A percentile compares a stretch with the other conserved stretches of the same genome.
Conservation (phyloP, 1,284 basidiomycete genomes). For the Heterobasidion irregulare region DNA sequence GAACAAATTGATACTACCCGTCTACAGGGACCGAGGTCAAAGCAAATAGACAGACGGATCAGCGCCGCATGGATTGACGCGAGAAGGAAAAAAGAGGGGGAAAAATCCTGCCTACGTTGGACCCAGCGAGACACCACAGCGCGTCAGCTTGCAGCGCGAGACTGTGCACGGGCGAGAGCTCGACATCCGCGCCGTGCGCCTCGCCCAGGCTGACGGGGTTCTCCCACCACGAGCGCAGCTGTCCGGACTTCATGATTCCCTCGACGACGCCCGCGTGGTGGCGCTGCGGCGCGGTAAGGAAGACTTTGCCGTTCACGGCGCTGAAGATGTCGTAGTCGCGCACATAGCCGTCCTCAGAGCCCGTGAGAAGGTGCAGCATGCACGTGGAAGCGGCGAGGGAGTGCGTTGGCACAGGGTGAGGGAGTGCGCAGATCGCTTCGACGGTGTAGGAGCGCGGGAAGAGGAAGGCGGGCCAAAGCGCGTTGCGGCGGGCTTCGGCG, state of each 20-base stretch:
- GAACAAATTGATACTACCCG: slow-evolving; percentile 84
- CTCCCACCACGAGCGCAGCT: slow-evolving; percentile 88
- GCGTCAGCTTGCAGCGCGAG: slow-evolving; percentile 86
- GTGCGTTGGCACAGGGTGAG: slow-evolving; percentile 84
- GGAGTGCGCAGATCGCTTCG: slow-evolving; percentile 90
- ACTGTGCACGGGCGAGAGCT: slow-evolving; percentile 76
- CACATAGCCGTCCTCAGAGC: slow-evolving; percentile 90
- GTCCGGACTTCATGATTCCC: slow-evolving; percentile 85
- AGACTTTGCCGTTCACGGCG: slow-evolving; percentile 81
- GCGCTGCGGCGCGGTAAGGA: slow-evolving; percentile 85
- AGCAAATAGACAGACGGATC: neutral
- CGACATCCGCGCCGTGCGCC: slow-evolving; percentile 21
- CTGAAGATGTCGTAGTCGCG: slow-evolving; percentile 90
- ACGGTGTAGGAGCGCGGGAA: slow-evolving; percentile 64
- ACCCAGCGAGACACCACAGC: slow-evolving; percentile 83
- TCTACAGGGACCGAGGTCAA: slow-evolving; percentile 30
- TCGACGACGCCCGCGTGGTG: slow-evolving; percentile 88
- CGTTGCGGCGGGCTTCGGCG: slow-evolving; percentile 36
- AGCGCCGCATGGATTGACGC: neutral
- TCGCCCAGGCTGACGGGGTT: slow-evolving; percentile 38
- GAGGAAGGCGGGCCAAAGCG: slow-evolving; percentile 20
- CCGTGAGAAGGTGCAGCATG: slow-evolving; percentile 84
- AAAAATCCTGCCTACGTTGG: slow-evolving; percentile 50
- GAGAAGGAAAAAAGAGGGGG: slow-evolving; percentile 3
- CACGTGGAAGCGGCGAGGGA: slow-evolving; percentile 81